These are phyloP conservation scores for Fusarium robinianum DNA, from an alignment of 2,329 filamentous ascomycete species.

Conservation along the genomic window DNA sequence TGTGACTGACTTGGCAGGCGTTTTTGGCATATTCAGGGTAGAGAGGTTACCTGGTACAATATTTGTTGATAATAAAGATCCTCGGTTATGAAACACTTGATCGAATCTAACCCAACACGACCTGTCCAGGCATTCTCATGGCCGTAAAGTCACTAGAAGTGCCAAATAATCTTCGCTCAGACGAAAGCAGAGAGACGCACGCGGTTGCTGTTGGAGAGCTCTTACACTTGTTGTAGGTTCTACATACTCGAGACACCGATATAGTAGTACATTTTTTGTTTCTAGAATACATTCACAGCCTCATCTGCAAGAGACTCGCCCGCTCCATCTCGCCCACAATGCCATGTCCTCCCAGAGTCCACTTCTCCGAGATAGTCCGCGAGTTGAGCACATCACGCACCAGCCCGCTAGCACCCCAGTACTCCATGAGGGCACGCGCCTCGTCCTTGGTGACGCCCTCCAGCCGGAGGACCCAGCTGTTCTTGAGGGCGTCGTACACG, in stretches of 20 bases:
- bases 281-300: conserved; percentile 45
- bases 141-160: too few species aligned
- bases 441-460: conserved; percentile 74
- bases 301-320: conserved; percentile 56
- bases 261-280: conserved; percentile 38
- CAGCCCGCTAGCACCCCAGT: conserved; percentile 87
- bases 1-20: conserved; percentile 38
- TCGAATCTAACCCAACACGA: too few species aligned
- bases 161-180: too few species aligned
- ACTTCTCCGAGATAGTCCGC: conserved; percentile 75
- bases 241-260: conserved; percentile 30
- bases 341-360: conserved; percentile 80
- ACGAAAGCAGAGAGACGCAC: too few species aligned
- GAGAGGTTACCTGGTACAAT: conserved; percentile 26
- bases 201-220: too few species aligned
- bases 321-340: conserved; percentile 86
- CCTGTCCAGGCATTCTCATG: too few species aligned
- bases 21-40: conserved; percentile 38
- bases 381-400: conserved; percentile 73
- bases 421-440: conserved; percentile 82
- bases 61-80: conserved; percentile 15
- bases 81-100: conserved; percentile 17
- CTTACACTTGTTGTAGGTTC: conserved; percentile 21
- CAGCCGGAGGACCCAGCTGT: conserved; percentile 59
- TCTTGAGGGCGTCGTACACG: conserved; percentile 57